These are phyloP conservation scores for Lachancea nothofagi DNA, from an alignment of 805 yeast genomes.

Conservation along the genomic window DNA sequence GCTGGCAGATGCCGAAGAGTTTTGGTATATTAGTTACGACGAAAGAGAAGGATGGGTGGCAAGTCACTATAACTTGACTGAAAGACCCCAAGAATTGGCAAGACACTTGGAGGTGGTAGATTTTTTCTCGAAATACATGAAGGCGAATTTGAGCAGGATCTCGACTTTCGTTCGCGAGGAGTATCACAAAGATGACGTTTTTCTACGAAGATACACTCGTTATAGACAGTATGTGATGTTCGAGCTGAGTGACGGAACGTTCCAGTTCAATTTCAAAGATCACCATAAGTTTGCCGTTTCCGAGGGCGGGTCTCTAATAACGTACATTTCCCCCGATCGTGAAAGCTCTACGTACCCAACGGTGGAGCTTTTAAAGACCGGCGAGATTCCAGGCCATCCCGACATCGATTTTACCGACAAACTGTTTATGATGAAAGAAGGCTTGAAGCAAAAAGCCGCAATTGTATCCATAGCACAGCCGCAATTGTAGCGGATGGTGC, in stretches of 20 bases:
- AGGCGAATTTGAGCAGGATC: conserved; percentile 76
- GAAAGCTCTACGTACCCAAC: conserved; percentile 62
- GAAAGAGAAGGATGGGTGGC: conserved; percentile 49
- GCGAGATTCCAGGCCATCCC: conserved; percentile 43
- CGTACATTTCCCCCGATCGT: conserved; percentile 76
- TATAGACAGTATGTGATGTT: conserved; percentile 81
- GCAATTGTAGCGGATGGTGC: conserved; percentile 4
- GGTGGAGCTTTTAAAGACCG: conserved; percentile 42
- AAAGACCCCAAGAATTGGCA: conserved; percentile 44
- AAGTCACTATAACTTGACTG: conserved; percentile 39
- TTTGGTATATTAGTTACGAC: conserved; percentile 56
- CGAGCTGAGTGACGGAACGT: conserved; percentile 84
- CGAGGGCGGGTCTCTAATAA: conserved; percentile 66
- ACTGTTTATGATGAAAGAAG: conserved; percentile 57
- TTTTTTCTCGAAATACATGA: conserved; percentile 89
- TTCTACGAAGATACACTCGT: conserved; percentile 77
- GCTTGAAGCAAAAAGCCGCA: conserved; percentile 41
- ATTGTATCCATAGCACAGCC: conserved; percentile 9
- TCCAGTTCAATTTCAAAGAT: conserved; percentile 93
- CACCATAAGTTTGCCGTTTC: conserved; percentile 85
- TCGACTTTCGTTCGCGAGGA: conserved; percentile 50
- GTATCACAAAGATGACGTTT: conserved; percentile 57
- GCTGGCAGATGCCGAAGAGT: conserved; percentile 55
- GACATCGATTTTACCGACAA: conserved; percentile 42
- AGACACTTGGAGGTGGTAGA: conserved; percentile 81